phyloP scores from a whole-genome alignment of 2,329 filamentous ascomycete species.

The Penicillium sp. region DNA sequence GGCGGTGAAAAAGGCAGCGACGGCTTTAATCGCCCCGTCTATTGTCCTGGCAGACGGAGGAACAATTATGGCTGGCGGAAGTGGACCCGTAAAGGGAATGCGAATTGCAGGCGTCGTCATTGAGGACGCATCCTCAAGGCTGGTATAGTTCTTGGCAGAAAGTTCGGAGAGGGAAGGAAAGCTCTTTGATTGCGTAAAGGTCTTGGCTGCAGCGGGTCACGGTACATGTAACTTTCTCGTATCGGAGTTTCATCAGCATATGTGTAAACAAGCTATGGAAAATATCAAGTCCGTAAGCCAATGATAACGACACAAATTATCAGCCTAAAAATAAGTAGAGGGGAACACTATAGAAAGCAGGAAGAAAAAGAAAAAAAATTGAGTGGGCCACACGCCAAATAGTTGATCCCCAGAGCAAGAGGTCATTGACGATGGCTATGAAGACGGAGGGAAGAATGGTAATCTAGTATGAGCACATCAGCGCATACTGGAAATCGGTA shows the following conservation, averaged over 20 bases:
- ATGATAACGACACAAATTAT: neutral
- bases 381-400: neutral
- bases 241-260: neutral
- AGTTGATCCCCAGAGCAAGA: neutral
- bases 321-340: neutral
- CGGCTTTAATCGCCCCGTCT: conserved; percentile 72
- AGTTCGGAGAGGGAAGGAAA: neutral
- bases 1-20: conserved; percentile 73
- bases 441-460: neutral
- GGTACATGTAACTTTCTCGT: neutral
- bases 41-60: conserved; percentile 71
- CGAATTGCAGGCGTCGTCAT: conserved; percentile 76
- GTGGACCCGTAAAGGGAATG: conserved; percentile 85
- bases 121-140: conserved; percentile 35
- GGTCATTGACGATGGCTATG: neutral
- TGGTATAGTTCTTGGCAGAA: conserved; percentile 10
- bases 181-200: neutral
- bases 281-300: neutral
- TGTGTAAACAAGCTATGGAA: neutral
- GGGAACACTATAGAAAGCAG: neutral
- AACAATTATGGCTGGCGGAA: conserved; percentile 73
- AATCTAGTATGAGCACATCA: conserved; percentile 10
- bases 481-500: conserved; percentile 15
- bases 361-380: neutral
- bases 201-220: neutral